phyloP scores from a whole-genome alignment of 2,329 filamentous ascomycete genomes.

The Periconia digitata region DNA sequence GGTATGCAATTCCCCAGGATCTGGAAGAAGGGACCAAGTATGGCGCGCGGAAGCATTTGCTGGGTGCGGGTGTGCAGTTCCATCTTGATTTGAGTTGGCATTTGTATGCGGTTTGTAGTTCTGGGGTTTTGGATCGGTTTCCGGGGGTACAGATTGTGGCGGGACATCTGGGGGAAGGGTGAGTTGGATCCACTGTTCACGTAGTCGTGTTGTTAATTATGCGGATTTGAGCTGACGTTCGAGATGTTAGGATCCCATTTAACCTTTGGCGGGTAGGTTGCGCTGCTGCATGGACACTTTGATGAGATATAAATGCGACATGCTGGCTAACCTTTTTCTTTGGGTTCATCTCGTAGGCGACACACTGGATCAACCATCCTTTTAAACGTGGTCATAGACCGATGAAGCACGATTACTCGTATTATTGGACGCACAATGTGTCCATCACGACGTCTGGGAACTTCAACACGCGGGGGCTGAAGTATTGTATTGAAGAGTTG shows the following conservation, averaged over 20 bases:
- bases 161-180: constrained; percentile 49
- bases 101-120: constrained; percentile 49
- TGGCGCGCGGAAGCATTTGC: constrained; percentile 29
- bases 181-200: constrained; percentile 3
- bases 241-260: constrained; percentile 46
- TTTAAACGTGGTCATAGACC: constrained; percentile 42
- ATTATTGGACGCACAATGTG: constrained; percentile 47
- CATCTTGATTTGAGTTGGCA: constrained; percentile 51
- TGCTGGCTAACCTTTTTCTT: too few species aligned
- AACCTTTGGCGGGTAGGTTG: constrained; percentile 42
- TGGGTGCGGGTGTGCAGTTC: constrained; percentile 36
- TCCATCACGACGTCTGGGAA: constrained; percentile 48
- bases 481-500: constrained; percentile 46
- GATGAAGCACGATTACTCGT: constrained; percentile 41
- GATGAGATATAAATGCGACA: too few species aligned
- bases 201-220: constrained; percentile 8
- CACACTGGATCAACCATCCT: constrained; percentile 50
- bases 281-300: too few species aligned
- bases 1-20: constrained; percentile 31
- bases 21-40: constrained; percentile 28
- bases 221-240: not conserved
- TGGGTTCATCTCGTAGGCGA: too few species aligned
- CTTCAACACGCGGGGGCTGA: constrained; percentile 45
- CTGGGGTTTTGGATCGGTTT: constrained; percentile 48
- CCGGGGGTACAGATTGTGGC: constrained; percentile 47